Evolutionary conservation across 2,329 filamentous ascomycete species (phyloP), one percentile per base, ranked within the genome.

Genomic region (Trichophaea hybrida): DNA sequence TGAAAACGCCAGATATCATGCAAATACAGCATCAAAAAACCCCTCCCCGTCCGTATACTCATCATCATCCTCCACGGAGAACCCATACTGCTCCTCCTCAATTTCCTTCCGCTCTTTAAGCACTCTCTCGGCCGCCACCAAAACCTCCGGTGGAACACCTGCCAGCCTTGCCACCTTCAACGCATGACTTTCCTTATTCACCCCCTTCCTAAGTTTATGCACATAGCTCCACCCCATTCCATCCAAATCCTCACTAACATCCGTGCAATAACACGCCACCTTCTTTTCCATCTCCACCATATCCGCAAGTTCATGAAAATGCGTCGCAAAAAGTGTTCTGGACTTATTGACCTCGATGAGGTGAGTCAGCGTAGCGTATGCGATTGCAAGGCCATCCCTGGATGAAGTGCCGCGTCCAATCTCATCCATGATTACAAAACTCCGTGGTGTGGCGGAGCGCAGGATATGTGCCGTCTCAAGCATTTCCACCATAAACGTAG

Each of bases 401-500:
- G 91, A 89, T 17, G 93, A 95, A 0, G 94, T 98, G 6, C 93
- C 93, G 52, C 93, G 80, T 0, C 93, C 93, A 40, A 98, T 87
- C 75, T 98, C 93, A 71, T 98, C 93, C 91, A 98, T 97, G 71
- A 98, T 91, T 62, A 93, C 91, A 68, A 98, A 94, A 0, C 86
- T 93, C 31, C 84, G 79, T 1, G 82, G 74, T 0, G 91, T 97
- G 0, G 93, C 91, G 66, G 86, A 79, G 62, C 85, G 86, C 56
- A 98, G 78, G 57, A 98, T 98, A 32, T 85, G 79, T 1, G 91
- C 90, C 17, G 93, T 95, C 73, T 98, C 93, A 1, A 96, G 79
- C 93, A 98, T 98, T 74, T 98, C 93, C 1, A 97, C 88, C 93
- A 98, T 97, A 73, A 98, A 98, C 0, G 94, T 98, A 57, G 88